Evolutionary conservation across 352 stramenopile genomes (phyloP).

Genomic region (Pilasporangium apinafurcum): DNA sequence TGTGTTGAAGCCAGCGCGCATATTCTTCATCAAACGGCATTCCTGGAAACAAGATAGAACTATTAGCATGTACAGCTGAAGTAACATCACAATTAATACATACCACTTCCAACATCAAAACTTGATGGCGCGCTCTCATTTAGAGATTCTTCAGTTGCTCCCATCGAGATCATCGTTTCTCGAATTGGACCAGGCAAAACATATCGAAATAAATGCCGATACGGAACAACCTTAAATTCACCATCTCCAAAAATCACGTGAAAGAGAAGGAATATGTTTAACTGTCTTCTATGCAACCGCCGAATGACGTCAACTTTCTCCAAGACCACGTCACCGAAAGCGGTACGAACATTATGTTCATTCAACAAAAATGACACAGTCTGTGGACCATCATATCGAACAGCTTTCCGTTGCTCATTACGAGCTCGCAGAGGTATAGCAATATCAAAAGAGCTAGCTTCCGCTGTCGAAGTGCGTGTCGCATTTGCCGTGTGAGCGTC

Average conservation of each 20-base stretch:
- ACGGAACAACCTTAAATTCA: constrained; percentile 48
- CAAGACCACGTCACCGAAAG: constrained; percentile 75
- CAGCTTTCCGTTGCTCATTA: constrained; percentile 26
- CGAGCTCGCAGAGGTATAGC: constrained; percentile 1
- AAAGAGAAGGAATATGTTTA: constrained; percentile 78
- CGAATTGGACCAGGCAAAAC: constrained; percentile 51
- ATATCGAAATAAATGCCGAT: constrained; percentile 76
- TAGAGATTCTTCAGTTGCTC: constrained; percentile 61
- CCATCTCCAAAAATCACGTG: constrained; percentile 53
- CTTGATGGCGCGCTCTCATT: constrained; percentile 55
- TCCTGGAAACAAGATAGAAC: constrained; percentile 7
- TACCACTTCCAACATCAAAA: constrained; percentile 50
- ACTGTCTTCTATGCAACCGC: constrained; percentile 28
- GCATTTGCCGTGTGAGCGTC: constrained; percentile 1
- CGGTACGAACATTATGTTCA: constrained; percentile 56
- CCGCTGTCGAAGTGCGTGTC: no score
- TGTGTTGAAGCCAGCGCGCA: constrained; percentile 78
- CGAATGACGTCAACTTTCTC: constrained; percentile 81
- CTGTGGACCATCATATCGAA: constrained; percentile 62
- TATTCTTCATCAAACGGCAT: constrained; percentile 87
- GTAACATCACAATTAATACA: not conserved
- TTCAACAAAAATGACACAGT: constrained; percentile 63
- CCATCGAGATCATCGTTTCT: constrained; percentile 61
- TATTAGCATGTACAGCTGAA: not conserved
- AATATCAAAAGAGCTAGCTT: constrained; percentile 5